Conservation (phyloP, 2,329 filamentous ascomycete genomes). For the Botrytis tulipae region DNA sequence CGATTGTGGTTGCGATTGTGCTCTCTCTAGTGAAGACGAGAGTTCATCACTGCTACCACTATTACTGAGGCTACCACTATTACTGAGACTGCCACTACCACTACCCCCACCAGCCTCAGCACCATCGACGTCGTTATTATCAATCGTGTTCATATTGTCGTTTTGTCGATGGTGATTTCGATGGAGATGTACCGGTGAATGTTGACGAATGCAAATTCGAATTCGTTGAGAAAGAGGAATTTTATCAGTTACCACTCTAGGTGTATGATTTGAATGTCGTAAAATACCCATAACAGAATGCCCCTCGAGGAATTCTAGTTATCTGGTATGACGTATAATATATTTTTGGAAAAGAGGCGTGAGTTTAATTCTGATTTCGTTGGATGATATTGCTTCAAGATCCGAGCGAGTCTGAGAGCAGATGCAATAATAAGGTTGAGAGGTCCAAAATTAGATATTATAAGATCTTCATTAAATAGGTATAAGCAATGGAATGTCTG, state of each 20-base stretch:
- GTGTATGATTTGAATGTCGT: slow-evolving; percentile 12
- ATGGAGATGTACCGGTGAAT: slow-evolving; percentile 7
- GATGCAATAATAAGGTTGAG: neutral
- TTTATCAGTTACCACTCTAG: slow-evolving; percentile 4
- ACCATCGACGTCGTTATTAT: neutral
- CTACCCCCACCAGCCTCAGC: neutral
- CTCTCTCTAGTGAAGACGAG: neutral
- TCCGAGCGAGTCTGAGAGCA: slow-evolving; percentile 7
- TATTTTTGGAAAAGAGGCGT: slow-evolving; percentile 1
- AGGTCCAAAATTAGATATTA: neutral
- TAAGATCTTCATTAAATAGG: neutral
- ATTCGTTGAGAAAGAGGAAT: slow-evolving; percentile 11
- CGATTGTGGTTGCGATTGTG: neutral
- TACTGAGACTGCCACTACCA: neutral
- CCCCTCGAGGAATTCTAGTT: neutral
- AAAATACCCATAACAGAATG: slow-evolving; percentile 13
- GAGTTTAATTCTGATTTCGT: neutral
- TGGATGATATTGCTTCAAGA: neutral
- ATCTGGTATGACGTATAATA: slow-evolving; percentile 3
- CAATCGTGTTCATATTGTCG: neutral
- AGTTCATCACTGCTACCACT: neutral
- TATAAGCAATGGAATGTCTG: neutral
- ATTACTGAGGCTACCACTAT: neutral
- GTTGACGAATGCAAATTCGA: slow-evolving; percentile 17
- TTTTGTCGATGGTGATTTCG: slow-evolving; percentile 4